A percentile compares a stretch with the other conserved stretches of the same genome.
Evolutionary conservation across 176 grass and related monocot species (phyloP).

Genomic region (Themeda triandra): DNA sequence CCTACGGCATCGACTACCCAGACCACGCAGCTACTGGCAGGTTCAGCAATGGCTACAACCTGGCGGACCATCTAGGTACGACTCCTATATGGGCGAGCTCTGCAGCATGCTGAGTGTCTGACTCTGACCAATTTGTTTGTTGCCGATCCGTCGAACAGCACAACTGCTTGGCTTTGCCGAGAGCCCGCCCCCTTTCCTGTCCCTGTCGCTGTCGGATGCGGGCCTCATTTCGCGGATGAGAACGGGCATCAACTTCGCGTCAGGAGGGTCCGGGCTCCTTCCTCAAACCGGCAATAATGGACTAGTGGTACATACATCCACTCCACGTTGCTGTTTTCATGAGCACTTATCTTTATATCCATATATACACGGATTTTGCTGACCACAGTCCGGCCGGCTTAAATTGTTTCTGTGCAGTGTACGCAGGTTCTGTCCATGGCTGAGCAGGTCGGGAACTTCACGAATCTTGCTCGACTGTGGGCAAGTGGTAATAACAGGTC

Average conservation of each 20-base stretch:
- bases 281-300: slow-evolving; percentile 26
- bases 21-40: slow-evolving; percentile 46
- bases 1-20: slow-evolving; percentile 64
- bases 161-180: slow-evolving; percentile 53
- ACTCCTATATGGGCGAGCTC: too few relatives aligned
- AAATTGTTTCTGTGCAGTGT: background rate
- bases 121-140: background rate
- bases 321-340: too few relatives aligned
- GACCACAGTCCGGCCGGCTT: too few relatives aligned
- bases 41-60: slow-evolving; percentile 88
- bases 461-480: background rate
- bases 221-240: slow-evolving; percentile 28
- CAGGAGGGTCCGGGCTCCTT: slow-evolving; percentile 71
- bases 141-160: slow-evolving; percentile 20
- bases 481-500: background rate
- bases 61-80: slow-evolving; percentile 33
- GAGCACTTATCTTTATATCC: too few relatives aligned
- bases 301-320: slow-evolving; percentile 7
- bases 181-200: slow-evolving; percentile 72
- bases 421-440: background rate
- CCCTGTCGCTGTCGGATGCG: slow-evolving; percentile 33
- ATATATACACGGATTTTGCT: background rate
- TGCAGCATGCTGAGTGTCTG: too few relatives aligned
- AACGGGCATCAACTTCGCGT: slow-evolving; percentile 78
- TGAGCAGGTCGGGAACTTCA: slow-evolving; percentile 42